Percentiles rank a stretch among this genome's conserved stretches.
Conservation (phyloP, 78 protist species). For the Dictyostelium citrinum region DNA sequence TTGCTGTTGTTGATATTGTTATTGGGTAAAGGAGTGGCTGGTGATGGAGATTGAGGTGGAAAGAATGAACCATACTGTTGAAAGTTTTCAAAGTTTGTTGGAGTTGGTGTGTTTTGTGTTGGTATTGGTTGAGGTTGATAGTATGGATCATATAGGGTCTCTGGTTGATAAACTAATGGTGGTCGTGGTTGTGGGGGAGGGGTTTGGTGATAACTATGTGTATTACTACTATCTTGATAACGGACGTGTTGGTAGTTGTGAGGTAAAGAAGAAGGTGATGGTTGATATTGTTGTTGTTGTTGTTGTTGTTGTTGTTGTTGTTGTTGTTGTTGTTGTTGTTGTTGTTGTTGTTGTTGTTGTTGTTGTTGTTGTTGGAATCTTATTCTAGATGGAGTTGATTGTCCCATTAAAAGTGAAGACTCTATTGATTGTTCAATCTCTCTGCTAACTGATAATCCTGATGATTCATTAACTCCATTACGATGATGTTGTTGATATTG, state of each 20-base stretch:
- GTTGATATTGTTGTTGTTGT: background rate
- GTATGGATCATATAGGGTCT: background rate
- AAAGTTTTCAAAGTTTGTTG: background rate
- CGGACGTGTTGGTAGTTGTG: background rate
- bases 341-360: background rate
- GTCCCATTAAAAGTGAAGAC: background rate
- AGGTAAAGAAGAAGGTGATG: background rate
- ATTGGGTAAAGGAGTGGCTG: background rate
- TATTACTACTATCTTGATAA: background rate
- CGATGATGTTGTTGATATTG: background rate
- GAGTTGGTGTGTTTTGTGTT: background rate
- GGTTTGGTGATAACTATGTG: background rate
- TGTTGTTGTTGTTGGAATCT: background rate
- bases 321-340: too few species aligned
- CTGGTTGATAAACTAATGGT: background rate
- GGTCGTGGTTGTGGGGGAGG: background rate
- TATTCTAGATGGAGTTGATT: background rate
- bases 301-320: background rate
- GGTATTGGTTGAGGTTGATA: background rate
- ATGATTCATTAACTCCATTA: background rate
- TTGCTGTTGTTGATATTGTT: background rate
- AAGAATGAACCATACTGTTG: slow-evolving; percentile 1
- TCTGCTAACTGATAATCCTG: slow-evolving; percentile 6
- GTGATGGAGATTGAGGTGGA: background rate
- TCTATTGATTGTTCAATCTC: slow-evolving; percentile 3